Evolutionary conservation across 2,329 filamentous ascomycete genomes (phyloP).

Genomic region (Talaromyces sp.): DNA sequence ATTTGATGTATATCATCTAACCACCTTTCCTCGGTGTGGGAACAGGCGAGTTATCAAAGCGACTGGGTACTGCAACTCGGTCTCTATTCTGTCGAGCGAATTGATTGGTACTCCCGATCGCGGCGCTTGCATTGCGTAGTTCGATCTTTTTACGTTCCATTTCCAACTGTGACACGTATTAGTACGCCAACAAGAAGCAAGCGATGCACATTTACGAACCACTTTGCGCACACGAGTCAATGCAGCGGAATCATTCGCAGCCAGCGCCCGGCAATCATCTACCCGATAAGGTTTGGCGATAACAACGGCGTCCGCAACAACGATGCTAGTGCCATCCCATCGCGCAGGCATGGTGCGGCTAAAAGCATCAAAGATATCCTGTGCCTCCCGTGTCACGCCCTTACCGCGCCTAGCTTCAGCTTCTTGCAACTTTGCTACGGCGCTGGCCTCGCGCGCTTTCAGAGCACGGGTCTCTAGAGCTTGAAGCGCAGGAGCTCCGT

Average conservation of each 20-base stretch:
- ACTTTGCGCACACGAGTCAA: conserved; percentile 48
- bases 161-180: conserved; percentile 35
- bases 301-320: conserved; percentile 60
- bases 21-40: conserved; percentile 34
- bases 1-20: conserved; percentile 20
- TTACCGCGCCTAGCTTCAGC: conserved; percentile 58
- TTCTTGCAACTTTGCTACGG: conserved; percentile 56
- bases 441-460: conserved; percentile 54
- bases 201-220: conserved; percentile 35
- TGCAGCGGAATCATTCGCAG: conserved; percentile 41
- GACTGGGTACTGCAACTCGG: conserved; percentile 23
- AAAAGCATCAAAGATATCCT: conserved; percentile 62
- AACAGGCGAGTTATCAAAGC: conserved; percentile 23
- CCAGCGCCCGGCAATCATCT: conserved; percentile 50
- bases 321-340: conserved; percentile 58
- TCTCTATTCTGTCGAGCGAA: conserved; percentile 23
- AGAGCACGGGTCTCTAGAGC: conserved; percentile 55
- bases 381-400: conserved; percentile 59
- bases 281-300: conserved; percentile 57
- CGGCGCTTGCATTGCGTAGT: conserved; percentile 41
- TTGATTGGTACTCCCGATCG: conserved; percentile 33
- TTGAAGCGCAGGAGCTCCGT: conserved; percentile 37
- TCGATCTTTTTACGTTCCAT: conserved; percentile 50
- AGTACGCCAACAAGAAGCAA: not conserved
- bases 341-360: conserved; percentile 59